Conservation (phyloP, 768 basidiomycete genomes). For the Mycena indigotica region DNA sequence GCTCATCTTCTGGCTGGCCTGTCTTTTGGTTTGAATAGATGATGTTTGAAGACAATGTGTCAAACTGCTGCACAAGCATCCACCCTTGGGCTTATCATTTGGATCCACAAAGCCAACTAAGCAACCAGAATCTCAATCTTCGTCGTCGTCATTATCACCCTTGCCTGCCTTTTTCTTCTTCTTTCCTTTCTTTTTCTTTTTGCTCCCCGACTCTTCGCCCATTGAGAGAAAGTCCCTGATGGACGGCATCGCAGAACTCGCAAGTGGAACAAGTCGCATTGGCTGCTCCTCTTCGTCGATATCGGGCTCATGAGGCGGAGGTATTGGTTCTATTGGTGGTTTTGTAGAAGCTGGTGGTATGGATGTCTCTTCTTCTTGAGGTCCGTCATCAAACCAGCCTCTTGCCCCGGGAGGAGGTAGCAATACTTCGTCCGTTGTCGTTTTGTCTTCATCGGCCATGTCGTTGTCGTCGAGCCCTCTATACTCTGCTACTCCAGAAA, state of each 20-base stretch:
- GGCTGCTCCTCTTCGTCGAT: constrained; percentile 44
- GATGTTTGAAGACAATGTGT: too few relatives aligned
- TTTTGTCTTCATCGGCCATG: constrained; percentile 50
- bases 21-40: too few relatives aligned
- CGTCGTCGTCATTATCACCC: constrained; percentile 41
- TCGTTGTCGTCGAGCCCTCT: constrained; percentile 62
- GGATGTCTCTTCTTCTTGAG: constrained; percentile 42
- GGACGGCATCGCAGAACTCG: constrained; percentile 80
- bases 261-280: constrained; percentile 69
- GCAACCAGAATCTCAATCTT: constrained; percentile 10
- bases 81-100: too few relatives aligned
- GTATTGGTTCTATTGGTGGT: constrained; percentile 10
- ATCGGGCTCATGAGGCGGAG: constrained; percentile 21
- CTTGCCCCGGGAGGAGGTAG: constrained; percentile 10
- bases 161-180: constrained; percentile 65
- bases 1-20: too few relatives aligned
- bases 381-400: constrained; percentile 53
- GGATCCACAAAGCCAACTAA: too few relatives aligned
- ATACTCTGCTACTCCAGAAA: constrained; percentile 84
- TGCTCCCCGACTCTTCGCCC: constrained; percentile 65
- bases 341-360: constrained; percentile 12
- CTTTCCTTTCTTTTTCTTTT: constrained; percentile 74
- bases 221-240: constrained; percentile 81
- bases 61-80: too few relatives aligned
- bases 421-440: constrained; percentile 18